phyloP scores from a whole-genome alignment of 345 rosid species.

The Melastoma malabathricum region DNA sequence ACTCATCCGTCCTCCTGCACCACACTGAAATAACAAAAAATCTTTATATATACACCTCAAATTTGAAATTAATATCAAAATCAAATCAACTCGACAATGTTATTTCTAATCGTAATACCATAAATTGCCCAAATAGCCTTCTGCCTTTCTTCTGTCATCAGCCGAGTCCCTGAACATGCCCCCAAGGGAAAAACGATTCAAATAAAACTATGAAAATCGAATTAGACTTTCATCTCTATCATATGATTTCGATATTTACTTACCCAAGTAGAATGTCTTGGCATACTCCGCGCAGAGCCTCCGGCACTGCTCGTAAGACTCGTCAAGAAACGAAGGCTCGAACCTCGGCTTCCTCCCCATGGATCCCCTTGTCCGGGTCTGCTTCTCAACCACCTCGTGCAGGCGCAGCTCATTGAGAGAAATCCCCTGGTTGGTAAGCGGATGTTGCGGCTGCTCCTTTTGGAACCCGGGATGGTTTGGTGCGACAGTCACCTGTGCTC shows the following conservation, averaged over 20 bases:
- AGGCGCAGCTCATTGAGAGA: slow-evolving; percentile 22
- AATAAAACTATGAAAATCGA: neutral
- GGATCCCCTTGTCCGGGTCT: slow-evolving; percentile 11
- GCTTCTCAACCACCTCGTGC: slow-evolving; percentile 25
- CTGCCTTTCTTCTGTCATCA: slow-evolving; percentile 50
- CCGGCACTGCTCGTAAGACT: slow-evolving; percentile 34
- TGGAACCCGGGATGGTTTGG: slow-evolving; percentile 8
- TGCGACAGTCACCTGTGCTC: slow-evolving; percentile 19
- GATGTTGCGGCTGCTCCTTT: slow-evolving; percentile 6
- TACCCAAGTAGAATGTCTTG: slow-evolving; percentile 55
- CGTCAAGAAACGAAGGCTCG: slow-evolving; percentile 31
- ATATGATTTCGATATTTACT: neutral
- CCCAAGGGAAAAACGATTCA: neutral
- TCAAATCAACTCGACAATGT: neutral
- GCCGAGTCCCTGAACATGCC: slow-evolving; percentile 47
- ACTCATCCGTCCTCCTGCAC: slow-evolving; percentile 54
- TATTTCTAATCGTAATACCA: slow-evolving; percentile 19
- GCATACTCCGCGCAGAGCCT: slow-evolving; percentile 45
- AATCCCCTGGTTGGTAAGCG: slow-evolving; percentile 16
- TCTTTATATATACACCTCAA: neutral
- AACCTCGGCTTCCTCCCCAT: slow-evolving; percentile 18
- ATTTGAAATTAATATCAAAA: neutral
- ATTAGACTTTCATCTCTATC: neutral
- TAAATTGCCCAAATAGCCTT: slow-evolving; percentile 63
- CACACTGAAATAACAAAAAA: slow-evolving; percentile 23